Conservation (phyloP, 176 grass and related monocot genomes). For the Panicum miliaceum region DNA sequence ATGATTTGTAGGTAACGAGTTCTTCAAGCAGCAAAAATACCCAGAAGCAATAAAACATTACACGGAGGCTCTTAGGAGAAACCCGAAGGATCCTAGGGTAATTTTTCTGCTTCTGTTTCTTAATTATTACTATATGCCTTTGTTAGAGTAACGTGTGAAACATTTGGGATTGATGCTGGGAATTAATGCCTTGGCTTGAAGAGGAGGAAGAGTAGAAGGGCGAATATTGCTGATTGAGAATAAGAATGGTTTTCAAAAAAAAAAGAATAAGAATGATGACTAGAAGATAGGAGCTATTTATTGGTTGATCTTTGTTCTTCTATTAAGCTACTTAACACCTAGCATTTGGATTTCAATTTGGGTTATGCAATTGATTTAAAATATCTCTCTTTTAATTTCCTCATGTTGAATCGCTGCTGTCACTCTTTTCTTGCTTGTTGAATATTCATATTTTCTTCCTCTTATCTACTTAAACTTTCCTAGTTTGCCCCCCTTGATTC, state of each 20-base stretch:
- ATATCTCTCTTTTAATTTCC: not conserved
- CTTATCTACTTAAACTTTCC: not conserved
- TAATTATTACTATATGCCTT: not conserved
- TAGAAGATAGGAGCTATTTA: not conserved
- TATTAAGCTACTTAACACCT: not conserved
- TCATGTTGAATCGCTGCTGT: not conserved
- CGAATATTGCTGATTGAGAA: not conserved
- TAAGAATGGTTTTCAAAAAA: not conserved
- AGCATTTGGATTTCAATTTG: not conserved
- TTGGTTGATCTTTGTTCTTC: not conserved
- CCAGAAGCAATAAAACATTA: slow-evolving; percentile 95
- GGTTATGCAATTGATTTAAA: not conserved
- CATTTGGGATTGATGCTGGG: not conserved
- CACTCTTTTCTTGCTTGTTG: not conserved
- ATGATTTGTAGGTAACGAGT: slow-evolving; percentile 73
- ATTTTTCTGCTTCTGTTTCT: slow-evolving; percentile 28
- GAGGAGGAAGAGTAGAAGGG: too few species aligned
- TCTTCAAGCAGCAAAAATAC: slow-evolving; percentile 94
- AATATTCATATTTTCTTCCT: not conserved
- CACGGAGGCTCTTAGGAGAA: slow-evolving; percentile 92
- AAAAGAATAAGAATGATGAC: not conserved
- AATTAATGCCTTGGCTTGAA: too few species aligned
- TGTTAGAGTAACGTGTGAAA: not conserved
- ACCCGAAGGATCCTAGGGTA: slow-evolving; percentile 91
- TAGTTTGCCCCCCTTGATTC: too few species aligned